Base-by-base conservation (phyloP, 352 stramenopile species). In the Phytophthora sansomeana region DNA sequence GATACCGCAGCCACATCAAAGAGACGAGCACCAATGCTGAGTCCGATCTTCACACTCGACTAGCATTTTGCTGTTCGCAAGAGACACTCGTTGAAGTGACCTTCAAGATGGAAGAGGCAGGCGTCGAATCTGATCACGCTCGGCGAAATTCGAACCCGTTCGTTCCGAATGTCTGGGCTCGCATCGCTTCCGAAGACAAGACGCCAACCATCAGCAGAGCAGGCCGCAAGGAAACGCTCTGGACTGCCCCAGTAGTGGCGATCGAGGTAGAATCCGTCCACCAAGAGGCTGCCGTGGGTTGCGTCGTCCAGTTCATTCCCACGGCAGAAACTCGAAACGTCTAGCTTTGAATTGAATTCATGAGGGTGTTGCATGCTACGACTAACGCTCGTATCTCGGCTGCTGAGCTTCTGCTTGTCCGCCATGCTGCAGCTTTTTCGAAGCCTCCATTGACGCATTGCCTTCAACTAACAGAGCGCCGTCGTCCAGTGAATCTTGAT, bases 11-110 rank as follows among this genome's bases (percentile, higher is more conserved):
- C 30, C 21, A 43, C 36, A 19, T 46, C 30, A 42, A 32, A 59
- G 26, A 39, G 26, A 59, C 28, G 13, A 32, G 26, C 26, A 29
- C 5, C 29, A 36, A n/a, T n/a, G n/a, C n/a, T n/a, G n/a, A n/a
- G n/a, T n/a, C n/a, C 35, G 57, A 50, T 19, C 26, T 30, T 44
- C 16, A 48, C n/a, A 17, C 52, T 39, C 11, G 24, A 41, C 6
- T 49, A 26, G 19, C 36, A 33, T 70, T 59, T 58, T 60, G 38
- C 54, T 70, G 46, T 70, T n/a, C 47, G 62, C 42, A 60, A 69
- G 47, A 49, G 36, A 69, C 53, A 35, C 24, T 38, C 14, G 36
- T 61, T 44, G 43, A 68, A 67, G 48, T 16, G 8, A 26, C 9
- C 44, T 64, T 26, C 35, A 53, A 42, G n/a, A 33, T 46, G 41